phyloP scores from a whole-genome alignment of 2,329 filamentous ascomycete genomes.

The Penicillium brasilianum region DNA sequence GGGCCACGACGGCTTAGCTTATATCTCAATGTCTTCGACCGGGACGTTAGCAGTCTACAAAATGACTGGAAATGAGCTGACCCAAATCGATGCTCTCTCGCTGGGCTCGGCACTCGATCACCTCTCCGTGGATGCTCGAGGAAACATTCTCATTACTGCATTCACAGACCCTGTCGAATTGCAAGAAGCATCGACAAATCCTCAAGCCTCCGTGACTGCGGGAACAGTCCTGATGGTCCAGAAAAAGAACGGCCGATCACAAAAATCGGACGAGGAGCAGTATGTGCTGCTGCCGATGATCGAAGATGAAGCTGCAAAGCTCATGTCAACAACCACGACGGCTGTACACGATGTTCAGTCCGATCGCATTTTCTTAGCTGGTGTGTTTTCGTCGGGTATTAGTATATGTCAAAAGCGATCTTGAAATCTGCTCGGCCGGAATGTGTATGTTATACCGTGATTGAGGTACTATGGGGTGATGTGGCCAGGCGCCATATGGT shows the following conservation, averaged over 20 bases:
- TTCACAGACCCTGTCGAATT: slow-evolving; percentile 10
- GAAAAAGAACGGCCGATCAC: neutral
- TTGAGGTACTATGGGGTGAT: neutral
- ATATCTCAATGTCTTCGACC: slow-evolving; percentile 5
- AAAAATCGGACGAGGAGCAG: neutral
- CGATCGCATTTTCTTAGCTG: slow-evolving; percentile 9
- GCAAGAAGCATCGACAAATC: slow-evolving; percentile 3
- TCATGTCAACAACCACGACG: slow-evolving; percentile 10
- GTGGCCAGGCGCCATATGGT: neutral
- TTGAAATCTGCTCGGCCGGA: neutral
- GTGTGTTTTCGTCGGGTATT: slow-evolving; percentile 9
- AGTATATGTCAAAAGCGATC: slow-evolving; percentile 10
- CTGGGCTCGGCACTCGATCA: slow-evolving; percentile 7
- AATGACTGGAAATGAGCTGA: neutral
- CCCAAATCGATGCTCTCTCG: neutral
- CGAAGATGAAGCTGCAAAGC: slow-evolving; percentile 11
- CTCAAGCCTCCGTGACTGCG: neutral
- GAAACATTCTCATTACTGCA: slow-evolving; percentile 10
- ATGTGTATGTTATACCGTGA: neutral
- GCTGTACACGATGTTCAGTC: slow-evolving; percentile 12
- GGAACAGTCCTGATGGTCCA: slow-evolving; percentile 4
- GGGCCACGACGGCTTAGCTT: slow-evolving; percentile 2
- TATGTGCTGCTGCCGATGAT: slow-evolving; percentile 4
- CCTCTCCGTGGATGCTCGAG: slow-evolving; percentile 10
- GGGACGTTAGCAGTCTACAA: slow-evolving; percentile 8